phyloP scores from a whole-genome alignment of 331 rosid species.

The Arachis monticola region DNA sequence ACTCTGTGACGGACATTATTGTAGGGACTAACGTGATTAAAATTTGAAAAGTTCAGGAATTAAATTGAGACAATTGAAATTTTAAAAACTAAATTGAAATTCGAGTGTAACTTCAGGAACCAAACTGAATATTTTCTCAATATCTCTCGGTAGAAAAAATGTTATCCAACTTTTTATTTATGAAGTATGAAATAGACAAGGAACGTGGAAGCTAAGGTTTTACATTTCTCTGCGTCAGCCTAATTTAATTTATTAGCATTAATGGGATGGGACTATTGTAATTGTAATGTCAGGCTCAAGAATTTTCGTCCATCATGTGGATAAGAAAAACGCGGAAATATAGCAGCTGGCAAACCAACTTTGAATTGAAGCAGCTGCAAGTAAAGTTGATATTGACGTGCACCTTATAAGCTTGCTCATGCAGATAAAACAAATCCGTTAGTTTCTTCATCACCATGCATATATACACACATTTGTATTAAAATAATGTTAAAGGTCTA shows the following conservation, averaged over 20 bases:
- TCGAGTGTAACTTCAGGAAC: too few relatives aligned
- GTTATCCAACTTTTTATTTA: background rate
- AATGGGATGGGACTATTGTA: background rate
- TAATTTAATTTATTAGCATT: background rate
- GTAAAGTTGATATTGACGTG: constrained; percentile 20
- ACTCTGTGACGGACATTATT: too few relatives aligned
- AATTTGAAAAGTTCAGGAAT: too few relatives aligned
- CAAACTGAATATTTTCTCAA: too few relatives aligned
- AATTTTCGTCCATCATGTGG: background rate
- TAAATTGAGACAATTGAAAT: too few relatives aligned
- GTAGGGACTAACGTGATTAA: too few relatives aligned
- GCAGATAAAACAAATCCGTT: background rate
- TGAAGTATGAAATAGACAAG: background rate
- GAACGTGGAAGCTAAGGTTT: background rate
- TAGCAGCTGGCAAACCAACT: background rate
- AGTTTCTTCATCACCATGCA: too few relatives aligned
- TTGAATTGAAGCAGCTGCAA: background rate
- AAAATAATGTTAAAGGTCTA: too few relatives aligned
- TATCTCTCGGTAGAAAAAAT: background rate
- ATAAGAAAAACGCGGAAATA: background rate
- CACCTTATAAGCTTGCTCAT: background rate
- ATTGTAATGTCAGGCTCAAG: constrained; percentile 3
- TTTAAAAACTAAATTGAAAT: too few relatives aligned
- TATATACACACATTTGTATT: background rate
- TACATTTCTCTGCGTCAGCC: too few relatives aligned